Evolutionary conservation across 2,329 filamentous ascomycete species (phyloP), one percentile per base, ranked within the genome.

Genomic region (Aspergillus sp.): DNA sequence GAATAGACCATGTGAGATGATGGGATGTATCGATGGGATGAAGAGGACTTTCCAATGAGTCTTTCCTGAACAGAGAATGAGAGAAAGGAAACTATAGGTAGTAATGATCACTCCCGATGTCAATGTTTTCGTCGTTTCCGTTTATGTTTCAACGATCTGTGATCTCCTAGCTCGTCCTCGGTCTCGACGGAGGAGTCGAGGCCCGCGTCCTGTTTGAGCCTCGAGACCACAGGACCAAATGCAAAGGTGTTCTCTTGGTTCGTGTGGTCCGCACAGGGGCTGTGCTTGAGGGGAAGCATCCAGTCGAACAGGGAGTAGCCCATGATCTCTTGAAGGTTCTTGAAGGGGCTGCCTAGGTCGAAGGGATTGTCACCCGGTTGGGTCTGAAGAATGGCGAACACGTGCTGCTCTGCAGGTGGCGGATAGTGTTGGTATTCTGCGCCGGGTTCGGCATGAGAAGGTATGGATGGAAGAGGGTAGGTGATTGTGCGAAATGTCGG

Each of bases 261-360:
- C 51, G 86, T 86, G 67, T 93, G 90, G 55, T 85, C 83, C 54
- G 83, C 83, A 73, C 90, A 94, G 0, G 94, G 94, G 4, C 90
- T 92, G 60, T 85, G 82, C 58, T 81, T 85, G 36, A 96, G 73
- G 0, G 94, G 94, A 1, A 96, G 76, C 12, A 96, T 70, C 93
- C 93, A 98, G 60, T 96, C 90, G 14, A 88, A 61, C 2, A 87
- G 64, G 20, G 78, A 84, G 51, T 83, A 77, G 0, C 94, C 94
- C 87, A 99, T 92, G 24, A 97, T 85, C 14, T 88, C 84, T 64
- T 86, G 85, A 77, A 92, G 88, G 70, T 98, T 98, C 29, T 81
- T 77, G 62, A 84, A 81, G 9, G 78, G 77, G 31, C 73, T 78
- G 2, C 90, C 91, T 0, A 95, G 78, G 67, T 96, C 86, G 87